phyloP scores from a whole-genome alignment of 768 basidiomycete genomes.

The Kwoniella mangroviensis region DNA sequence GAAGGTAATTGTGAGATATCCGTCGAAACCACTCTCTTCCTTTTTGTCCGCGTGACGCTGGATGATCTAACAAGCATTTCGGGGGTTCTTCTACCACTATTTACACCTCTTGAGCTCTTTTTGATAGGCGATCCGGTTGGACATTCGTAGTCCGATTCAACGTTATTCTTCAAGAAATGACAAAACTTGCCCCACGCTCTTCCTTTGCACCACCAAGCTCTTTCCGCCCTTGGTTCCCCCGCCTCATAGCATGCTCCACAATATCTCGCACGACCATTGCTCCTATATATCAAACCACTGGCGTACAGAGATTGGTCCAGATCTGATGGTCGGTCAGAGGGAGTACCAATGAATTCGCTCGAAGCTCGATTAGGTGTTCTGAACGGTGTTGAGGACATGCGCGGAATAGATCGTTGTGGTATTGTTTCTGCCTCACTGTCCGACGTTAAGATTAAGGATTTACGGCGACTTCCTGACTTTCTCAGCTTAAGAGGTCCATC shows the following conservation, averaged over 20 bases:
- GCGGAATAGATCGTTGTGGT: not conserved
- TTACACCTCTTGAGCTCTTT: not conserved
- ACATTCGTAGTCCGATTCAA: not conserved
- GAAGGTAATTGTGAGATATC: not conserved
- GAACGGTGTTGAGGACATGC: not conserved
- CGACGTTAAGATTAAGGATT: not conserved
- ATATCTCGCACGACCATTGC: constrained; percentile 11
- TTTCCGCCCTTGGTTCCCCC: constrained; percentile 7
- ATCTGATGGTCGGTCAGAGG: constrained; percentile 6
- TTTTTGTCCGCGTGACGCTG: not conserved
- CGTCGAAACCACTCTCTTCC: not conserved
- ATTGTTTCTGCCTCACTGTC: not conserved
- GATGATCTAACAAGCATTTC: not conserved
- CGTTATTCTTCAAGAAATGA: constrained; percentile 4
- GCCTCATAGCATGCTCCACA: constrained; percentile 17
- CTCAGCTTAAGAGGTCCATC: constrained; percentile 5
- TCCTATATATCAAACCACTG: not conserved
- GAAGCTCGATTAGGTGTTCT: not conserved
- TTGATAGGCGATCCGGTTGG: not conserved
- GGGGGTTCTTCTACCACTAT: not conserved
- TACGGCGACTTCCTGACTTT: not conserved
- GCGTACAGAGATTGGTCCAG: constrained; percentile 11
- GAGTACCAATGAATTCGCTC: not conserved
- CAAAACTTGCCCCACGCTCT: constrained; percentile 24
- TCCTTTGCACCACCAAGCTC: constrained; percentile 31